These are phyloP conservation scores for Persicaria tinctoria DNA, from an alignment of 148 eudicot species.

Conservation along the genomic window DNA sequence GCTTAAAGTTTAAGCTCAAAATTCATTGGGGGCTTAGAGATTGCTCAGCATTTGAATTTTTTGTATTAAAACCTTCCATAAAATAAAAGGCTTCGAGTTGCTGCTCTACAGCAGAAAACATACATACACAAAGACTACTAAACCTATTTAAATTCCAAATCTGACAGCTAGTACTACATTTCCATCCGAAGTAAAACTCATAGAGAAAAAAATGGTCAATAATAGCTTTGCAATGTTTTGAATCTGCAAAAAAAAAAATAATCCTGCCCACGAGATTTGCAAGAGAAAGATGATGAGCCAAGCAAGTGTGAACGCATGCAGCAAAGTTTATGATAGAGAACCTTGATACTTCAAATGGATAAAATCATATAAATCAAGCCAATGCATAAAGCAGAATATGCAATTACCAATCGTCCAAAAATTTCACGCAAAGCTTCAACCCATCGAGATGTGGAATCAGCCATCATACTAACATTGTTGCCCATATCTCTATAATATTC, in stretches of 20 bases:
- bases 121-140: too few relatives aligned
- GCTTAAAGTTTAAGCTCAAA: too few relatives aligned
- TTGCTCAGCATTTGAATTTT: too few relatives aligned
- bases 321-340: neutral
- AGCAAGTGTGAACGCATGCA: neutral
- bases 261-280: neutral
- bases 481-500: constrained; percentile 99
- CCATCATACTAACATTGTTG: constrained; percentile 99
- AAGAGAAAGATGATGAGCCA: neutral
- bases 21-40: too few relatives aligned
- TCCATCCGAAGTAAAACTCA: too few relatives aligned
- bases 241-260: neutral
- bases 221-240: too few relatives aligned
- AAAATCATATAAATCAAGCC: neutral
- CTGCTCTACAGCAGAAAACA: too few relatives aligned
- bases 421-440: constrained; percentile 99
- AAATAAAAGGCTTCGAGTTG: too few relatives aligned
- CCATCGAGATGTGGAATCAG: constrained; percentile 99
- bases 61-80: too few relatives aligned
- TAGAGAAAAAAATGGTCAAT: neutral
- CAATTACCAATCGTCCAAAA: constrained; percentile 88
- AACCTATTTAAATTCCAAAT: too few relatives aligned
- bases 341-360: neutral
- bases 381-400: neutral
- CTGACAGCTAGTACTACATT: too few relatives aligned